Evolutionary conservation across 352 stramenopile genomes (phyloP).

Genomic region (Blastocystis sp.): DNA sequence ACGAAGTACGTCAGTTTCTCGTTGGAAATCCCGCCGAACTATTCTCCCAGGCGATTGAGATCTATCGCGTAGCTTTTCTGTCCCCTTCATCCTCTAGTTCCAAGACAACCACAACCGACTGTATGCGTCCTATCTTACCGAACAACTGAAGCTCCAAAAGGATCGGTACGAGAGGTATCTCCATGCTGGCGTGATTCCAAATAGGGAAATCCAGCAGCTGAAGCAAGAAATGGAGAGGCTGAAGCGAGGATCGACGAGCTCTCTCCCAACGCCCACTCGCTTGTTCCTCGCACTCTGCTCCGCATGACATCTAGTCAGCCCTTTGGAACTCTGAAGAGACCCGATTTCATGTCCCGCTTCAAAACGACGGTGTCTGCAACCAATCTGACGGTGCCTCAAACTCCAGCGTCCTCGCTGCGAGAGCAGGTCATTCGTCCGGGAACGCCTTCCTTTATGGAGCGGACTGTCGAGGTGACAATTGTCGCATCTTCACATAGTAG

Average conservation of each 20-base stretch:
- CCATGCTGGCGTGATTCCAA: not conserved
- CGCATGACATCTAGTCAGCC: not conserved
- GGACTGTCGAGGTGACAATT: not conserved
- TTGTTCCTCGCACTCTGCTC: not conserved
- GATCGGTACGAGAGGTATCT: not conserved
- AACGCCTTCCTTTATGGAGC: not conserved
- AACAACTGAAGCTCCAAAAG: not conserved
- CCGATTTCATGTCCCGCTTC: constrained; percentile 14
- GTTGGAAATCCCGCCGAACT: not conserved
- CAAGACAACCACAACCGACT: not conserved
- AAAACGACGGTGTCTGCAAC: not conserved
- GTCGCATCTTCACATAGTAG: not conserved
- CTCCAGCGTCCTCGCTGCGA: not conserved
- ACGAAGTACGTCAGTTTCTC: not conserved
- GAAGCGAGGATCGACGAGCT: not conserved
- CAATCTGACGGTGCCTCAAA: not conserved
- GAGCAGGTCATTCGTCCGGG: not conserved
- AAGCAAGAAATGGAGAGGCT: not conserved
- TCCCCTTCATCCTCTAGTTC: not conserved
- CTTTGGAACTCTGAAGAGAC: not conserved
- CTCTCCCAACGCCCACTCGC: not conserved
- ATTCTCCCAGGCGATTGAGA: not conserved
- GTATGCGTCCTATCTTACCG: not conserved
- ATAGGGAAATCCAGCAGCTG: not conserved
- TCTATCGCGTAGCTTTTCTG: not conserved